Conservation (phyloP, 805 yeast species). For the Brettanomyces naardenensis region DNA sequence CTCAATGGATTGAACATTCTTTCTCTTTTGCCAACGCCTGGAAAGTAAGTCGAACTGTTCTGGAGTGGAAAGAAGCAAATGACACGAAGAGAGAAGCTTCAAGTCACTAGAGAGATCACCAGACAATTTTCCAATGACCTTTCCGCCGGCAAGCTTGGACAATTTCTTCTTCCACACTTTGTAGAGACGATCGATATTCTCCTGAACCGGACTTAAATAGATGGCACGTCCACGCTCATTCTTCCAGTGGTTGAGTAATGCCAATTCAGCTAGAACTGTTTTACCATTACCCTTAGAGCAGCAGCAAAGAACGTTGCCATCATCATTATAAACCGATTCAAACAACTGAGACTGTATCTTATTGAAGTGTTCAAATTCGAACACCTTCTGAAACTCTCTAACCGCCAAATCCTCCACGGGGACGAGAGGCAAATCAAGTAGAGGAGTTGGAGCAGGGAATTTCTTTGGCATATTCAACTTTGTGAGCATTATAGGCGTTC, state of each 20-base stretch:
- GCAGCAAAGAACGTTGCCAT: constrained; percentile 54
- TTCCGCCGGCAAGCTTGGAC: constrained; percentile 45
- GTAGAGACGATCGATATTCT: constrained; percentile 37
- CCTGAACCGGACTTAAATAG: constrained; percentile 61
- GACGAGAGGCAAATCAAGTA: constrained; percentile 43
- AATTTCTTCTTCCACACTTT: constrained; percentile 49
- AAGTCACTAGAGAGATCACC: constrained; percentile 52
- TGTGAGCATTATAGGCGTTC: constrained; percentile 50
- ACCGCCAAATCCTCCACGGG: constrained; percentile 41
- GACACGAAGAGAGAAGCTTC: constrained; percentile 47
- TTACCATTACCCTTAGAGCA: constrained; percentile 73
- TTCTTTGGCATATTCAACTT: constrained; percentile 50
- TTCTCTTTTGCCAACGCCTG: constrained; percentile 77
- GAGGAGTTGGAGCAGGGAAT: constrained; percentile 53
- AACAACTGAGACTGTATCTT: constrained; percentile 68
- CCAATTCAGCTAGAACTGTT: constrained; percentile 61
- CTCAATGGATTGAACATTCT: constrained; percentile 59
- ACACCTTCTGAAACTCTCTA: constrained; percentile 38
- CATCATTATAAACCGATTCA: constrained; percentile 46
- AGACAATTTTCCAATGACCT: constrained; percentile 46
- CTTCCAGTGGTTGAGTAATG: constrained; percentile 66
- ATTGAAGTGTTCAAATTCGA: constrained; percentile 52
- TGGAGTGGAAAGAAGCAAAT: constrained; percentile 73
- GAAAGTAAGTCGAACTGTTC: constrained; percentile 66
- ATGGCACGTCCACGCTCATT: constrained; percentile 62